Percentiles rank a stretch among this genome's conserved stretches.
These are phyloP conservation scores for Saturnispora sekii DNA, from an alignment of 805 yeast species.

Conservation along the genomic window DNA sequence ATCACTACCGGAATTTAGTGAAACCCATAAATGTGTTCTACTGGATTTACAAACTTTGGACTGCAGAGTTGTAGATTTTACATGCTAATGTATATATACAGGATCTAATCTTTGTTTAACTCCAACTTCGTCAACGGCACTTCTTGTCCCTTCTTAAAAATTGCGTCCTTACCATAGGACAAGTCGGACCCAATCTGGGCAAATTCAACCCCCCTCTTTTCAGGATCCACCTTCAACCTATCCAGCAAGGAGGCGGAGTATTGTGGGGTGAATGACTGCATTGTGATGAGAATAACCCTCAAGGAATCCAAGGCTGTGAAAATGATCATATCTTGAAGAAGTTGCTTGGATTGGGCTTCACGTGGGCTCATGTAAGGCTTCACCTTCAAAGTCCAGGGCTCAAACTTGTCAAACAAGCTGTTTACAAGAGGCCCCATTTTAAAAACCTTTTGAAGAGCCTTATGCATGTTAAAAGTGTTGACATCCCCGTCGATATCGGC, in stretches of 20 bases:
- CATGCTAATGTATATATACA: slow-evolving; percentile 2
- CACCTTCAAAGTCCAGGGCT: slow-evolving; percentile 61
- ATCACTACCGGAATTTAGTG: slow-evolving; percentile 60
- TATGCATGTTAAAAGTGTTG: slow-evolving; percentile 39
- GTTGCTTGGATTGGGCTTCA: slow-evolving; percentile 5
- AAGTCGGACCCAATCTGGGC: slow-evolving; percentile 50
- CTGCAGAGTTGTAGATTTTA: slow-evolving; percentile 37
- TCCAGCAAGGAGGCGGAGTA: slow-evolving; percentile 49
- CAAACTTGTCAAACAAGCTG: slow-evolving; percentile 51
- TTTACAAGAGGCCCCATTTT: slow-evolving; percentile 49
- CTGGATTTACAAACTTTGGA: slow-evolving; percentile 50
- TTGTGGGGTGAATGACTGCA: slow-evolving; percentile 67
- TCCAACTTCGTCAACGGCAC: slow-evolving; percentile 26
- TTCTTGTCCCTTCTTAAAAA: slow-evolving; percentile 24
- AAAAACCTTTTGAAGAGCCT: slow-evolving; percentile 54
- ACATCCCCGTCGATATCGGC: slow-evolving; percentile 35
- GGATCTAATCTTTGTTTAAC: slow-evolving; percentile 1
- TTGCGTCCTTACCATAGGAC: slow-evolving; percentile 45
- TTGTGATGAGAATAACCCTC: slow-evolving; percentile 55
- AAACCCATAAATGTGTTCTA: slow-evolving; percentile 55
- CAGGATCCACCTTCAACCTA: slow-evolving; percentile 44
- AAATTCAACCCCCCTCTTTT: slow-evolving; percentile 32
- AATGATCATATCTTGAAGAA: slow-evolving; percentile 44
- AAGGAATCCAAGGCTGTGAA: slow-evolving; percentile 60
- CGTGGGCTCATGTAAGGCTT: slow-evolving; percentile 14